These are phyloP conservation scores for Boletus sp. DNA, from an alignment of 1,284 basidiomycete genomes.

Conservation along the genomic window DNA sequence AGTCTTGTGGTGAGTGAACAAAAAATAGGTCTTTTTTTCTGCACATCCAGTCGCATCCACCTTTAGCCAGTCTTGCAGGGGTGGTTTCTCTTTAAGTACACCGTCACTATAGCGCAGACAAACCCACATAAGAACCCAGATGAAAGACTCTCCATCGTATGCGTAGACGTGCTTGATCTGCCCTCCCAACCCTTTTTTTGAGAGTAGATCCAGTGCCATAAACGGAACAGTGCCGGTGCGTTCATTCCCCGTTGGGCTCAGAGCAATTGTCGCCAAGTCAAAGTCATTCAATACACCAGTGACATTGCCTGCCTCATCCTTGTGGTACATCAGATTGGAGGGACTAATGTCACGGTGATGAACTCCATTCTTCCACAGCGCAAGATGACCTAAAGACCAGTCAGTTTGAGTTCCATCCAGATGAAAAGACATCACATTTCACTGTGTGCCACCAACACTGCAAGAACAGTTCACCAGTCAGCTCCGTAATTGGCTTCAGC, in stretches of 20 bases:
- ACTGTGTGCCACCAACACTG: conserved; percentile 9
- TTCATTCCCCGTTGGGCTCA: not conserved
- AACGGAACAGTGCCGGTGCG: conserved; percentile 38
- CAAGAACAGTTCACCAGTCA: conserved; percentile 17
- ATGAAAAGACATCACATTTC: conserved; percentile 1
- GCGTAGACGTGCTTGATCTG: too few species aligned
- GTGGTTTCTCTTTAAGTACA: too few species aligned
- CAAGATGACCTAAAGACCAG: conserved; percentile 3
- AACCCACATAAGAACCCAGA: too few species aligned
- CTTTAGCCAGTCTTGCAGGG: too few species aligned
- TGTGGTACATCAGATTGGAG: not conserved
- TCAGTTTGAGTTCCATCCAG: too few species aligned
- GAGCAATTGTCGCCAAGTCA: not conserved
- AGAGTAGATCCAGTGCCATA: conserved; percentile 39
- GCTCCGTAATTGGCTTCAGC: conserved; percentile 13
- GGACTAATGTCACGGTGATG: not conserved
- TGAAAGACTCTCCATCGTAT: too few species aligned
- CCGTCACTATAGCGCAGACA: too few species aligned
- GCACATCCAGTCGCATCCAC: too few species aligned
- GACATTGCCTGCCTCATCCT: not conserved
- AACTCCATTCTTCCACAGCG: not conserved
- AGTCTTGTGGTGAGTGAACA: too few species aligned
- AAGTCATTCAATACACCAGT: conserved; percentile 37
- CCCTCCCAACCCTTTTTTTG: too few species aligned
- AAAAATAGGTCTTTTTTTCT: too few species aligned